Conservation (phyloP, 1,139 yeast species). For the Geotrichum klebahnii region DNA sequence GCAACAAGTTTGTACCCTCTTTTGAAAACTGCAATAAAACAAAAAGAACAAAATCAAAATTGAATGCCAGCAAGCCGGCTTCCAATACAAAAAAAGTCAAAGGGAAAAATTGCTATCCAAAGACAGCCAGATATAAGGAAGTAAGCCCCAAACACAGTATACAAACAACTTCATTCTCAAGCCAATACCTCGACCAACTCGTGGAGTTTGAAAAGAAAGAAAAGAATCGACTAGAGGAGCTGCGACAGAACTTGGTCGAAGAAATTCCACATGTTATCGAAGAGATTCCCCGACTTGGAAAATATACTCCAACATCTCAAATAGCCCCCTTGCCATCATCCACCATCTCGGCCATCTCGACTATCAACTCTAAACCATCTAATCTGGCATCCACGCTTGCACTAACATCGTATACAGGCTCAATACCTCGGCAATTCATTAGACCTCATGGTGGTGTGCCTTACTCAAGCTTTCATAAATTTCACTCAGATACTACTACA, state of each 20-base stretch:
- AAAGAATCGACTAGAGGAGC: constrained; percentile 3
- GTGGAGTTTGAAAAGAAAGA: constrained; percentile 5
- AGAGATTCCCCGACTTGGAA: neutral
- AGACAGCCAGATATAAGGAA: neutral
- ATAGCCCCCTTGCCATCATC: too few species aligned
- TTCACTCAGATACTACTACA: constrained; percentile 8
- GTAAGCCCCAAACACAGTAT: neutral
- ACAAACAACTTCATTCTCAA: neutral
- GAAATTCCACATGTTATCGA: neutral
- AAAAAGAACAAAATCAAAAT: neutral
- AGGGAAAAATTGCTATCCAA: neutral
- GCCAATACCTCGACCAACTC: constrained; percentile 8
- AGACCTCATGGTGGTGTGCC: constrained; percentile 9
- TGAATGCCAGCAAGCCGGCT: neutral
- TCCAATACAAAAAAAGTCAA: neutral
- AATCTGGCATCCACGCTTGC: neutral
- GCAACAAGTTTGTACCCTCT: constrained; percentile 15
- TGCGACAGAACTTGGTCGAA: neutral
- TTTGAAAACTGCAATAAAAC: constrained; percentile 3
- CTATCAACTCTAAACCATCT: too few species aligned
- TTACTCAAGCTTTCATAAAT: constrained; percentile 6
- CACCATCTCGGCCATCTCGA: too few species aligned
- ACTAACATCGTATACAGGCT: neutral
- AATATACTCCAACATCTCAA: neutral
- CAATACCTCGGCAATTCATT: neutral